Base-by-base conservation (phyloP, 1,284 basidiomycete species). In the Apiotrichum montevideense region DNA sequence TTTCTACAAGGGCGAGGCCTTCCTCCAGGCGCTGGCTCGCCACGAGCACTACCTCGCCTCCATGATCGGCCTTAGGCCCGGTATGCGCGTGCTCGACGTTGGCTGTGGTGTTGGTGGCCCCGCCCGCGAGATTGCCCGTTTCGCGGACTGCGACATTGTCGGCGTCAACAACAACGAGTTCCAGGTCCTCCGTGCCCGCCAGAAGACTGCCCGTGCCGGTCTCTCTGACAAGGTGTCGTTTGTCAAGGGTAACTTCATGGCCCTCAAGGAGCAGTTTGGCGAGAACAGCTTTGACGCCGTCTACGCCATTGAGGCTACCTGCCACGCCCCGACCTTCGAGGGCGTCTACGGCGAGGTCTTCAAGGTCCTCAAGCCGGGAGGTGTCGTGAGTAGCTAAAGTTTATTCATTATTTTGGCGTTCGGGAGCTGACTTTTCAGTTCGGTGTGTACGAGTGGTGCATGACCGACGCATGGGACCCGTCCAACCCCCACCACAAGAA, bases 91-190 rank as follows among this genome's bases (percentile, higher is more conserved):
- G 35, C 86, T 99, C 59, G 95, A 99, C 73, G 94, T 98, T 59
- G 95, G 95, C 1, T 98, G 96, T 74, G 95, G 95, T 75, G 90
- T 98, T 55, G 96, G 96, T 61, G 95, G 96, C 0, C 95, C 95
- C 35, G 95, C 95, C 3, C 85, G 95, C 46, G 91, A 95, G 78
- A 98, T 98, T 68, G 89, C 92, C 3, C 84, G 84, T 54, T 98
- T 98, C 80, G 80, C 90, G n/a, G 94, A 94, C 73, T 87, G 83
- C 54, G 81, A 86, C 62, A 86, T 98, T 66, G 81, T 90, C 64
- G 95, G 95, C 47, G 67, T 98, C 66, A 98, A 97, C 82, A 98
- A 97, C 83, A 98, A 98, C 78, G 88, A 88, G 67, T 98, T 91
- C 82, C 96, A 98, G 79, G 80, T 98, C 54, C 82, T 84, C 55